Conservation (phyloP, 768 basidiomycete species). For the Glaciozyma martinii region DNA sequence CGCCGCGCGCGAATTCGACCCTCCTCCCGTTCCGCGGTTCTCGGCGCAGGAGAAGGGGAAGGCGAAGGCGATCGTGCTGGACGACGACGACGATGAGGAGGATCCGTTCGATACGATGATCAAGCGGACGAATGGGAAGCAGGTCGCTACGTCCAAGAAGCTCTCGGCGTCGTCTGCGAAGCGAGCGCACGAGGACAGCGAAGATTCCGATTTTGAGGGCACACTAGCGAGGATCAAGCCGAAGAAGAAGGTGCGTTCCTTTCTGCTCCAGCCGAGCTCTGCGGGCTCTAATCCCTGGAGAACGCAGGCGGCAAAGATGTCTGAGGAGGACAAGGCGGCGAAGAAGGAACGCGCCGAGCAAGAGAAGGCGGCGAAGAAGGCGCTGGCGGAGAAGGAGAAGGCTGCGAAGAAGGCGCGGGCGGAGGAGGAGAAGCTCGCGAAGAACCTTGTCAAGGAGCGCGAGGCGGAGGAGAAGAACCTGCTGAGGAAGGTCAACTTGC, state of each 20-base stretch:
- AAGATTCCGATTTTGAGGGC: not conserved
- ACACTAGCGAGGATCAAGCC: not conserved
- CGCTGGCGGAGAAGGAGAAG: constrained; percentile 4
- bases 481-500: not conserved
- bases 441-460: not conserved
- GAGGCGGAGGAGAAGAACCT: constrained; percentile 20
- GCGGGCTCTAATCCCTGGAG: too few species aligned
- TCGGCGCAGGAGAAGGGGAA: not conserved
- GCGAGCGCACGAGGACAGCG: not conserved
- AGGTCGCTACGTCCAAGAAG: not conserved
- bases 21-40: too few species aligned
- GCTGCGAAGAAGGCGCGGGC: not conserved
- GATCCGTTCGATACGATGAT: not conserved
- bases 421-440: constrained; percentile 11
- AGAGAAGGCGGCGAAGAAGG: constrained; percentile 7
- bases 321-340: not conserved
- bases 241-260: constrained; percentile 1
- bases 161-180: not conserved
- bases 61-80: not conserved
- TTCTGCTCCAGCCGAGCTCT: too few species aligned
- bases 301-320: not conserved
- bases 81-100: not conserved
- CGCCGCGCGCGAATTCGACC: too few species aligned
- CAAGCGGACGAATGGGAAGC: not conserved
- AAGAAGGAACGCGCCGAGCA: constrained; percentile 1